Evolutionary conservation across 2,329 filamentous ascomycete species (phyloP).

Genomic region (Colletotrichum tabaci): DNA sequence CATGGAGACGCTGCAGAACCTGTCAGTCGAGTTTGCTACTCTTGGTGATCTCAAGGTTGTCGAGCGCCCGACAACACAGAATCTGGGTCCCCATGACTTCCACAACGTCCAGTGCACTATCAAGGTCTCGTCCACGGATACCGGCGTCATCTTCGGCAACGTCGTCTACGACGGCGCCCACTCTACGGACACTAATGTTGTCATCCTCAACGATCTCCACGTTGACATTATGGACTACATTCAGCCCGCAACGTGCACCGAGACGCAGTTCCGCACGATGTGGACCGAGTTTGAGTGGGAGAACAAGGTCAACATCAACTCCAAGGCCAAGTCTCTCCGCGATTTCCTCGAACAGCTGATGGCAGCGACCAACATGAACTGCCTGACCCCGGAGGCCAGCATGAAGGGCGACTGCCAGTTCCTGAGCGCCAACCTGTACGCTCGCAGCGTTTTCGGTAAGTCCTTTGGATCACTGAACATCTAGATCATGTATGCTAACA

Average conservation of each 20-base stretch:
- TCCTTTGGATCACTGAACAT: constrained; percentile 46
- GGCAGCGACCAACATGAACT: constrained; percentile 99
- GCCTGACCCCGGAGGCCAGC: constrained; percentile 94
- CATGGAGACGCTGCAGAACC: constrained; percentile 93
- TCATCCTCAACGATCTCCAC: constrained; percentile 97
- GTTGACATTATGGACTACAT: constrained; percentile 99
- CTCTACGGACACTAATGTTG: constrained; percentile 93
- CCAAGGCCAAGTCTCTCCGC: constrained; percentile 90
- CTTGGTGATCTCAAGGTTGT: constrained; percentile 98
- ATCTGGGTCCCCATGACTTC: constrained; percentile 95
- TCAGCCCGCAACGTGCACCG: constrained; percentile 94
- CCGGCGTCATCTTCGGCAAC: constrained; percentile 98
- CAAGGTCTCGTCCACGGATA: constrained; percentile 98
- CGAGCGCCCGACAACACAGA: constrained; percentile 95
- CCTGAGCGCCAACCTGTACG: constrained; percentile 96
- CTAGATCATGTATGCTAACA: constrained; percentile 45
- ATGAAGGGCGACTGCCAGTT: constrained; percentile 99
- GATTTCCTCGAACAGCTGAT: constrained; percentile 96
- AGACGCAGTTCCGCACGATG: constrained; percentile 99
- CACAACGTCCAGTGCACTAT: constrained; percentile 98
- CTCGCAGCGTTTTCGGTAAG: constrained; percentile 97
- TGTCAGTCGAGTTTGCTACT: constrained; percentile 98
- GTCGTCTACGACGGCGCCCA: constrained; percentile 96
- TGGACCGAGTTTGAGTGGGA: constrained; percentile 99
- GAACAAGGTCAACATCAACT: constrained; percentile 99